phyloP scores from a whole-genome alignment of 352 stramenopile species.

The Pythium dissimile region DNA sequence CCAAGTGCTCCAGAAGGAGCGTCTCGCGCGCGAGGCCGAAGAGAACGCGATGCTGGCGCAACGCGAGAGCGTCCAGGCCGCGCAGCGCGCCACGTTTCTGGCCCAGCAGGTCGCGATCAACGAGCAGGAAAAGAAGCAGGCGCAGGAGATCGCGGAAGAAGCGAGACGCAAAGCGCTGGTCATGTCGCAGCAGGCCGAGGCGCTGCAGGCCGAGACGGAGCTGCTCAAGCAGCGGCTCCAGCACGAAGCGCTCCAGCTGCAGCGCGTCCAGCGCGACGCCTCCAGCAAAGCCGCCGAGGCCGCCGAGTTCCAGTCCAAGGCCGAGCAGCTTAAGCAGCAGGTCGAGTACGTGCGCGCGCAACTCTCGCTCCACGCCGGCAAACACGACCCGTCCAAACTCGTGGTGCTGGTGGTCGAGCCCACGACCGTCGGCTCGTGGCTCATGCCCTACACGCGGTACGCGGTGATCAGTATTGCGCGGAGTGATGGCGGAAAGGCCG shows the following conservation, averaged over 20 bases:
- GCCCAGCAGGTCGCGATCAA: slow-evolving; percentile 82
- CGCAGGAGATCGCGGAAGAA: slow-evolving; percentile 68
- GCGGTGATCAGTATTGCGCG: slow-evolving; percentile 70
- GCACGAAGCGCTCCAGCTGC: slow-evolving; percentile 63
- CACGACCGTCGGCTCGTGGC: slow-evolving; percentile 76
- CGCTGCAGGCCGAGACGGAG: slow-evolving; percentile 71
- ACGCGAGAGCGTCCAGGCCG: slow-evolving; percentile 69
- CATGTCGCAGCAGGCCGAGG: slow-evolving; percentile 67
- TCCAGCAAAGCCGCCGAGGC: slow-evolving; percentile 60
- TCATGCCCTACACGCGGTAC: slow-evolving; percentile 82
- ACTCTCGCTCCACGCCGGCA: slow-evolving; percentile 67
- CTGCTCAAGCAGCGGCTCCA: slow-evolving; percentile 69
- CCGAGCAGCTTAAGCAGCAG: slow-evolving; percentile 69
- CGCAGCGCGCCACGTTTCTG: slow-evolving; percentile 59
- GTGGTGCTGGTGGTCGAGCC: slow-evolving; percentile 81
- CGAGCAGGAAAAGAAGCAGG: slow-evolving; percentile 72
- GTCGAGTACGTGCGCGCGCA: slow-evolving; percentile 75
- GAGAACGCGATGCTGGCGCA: slow-evolving; percentile 66
- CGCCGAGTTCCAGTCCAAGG: slow-evolving; percentile 64
- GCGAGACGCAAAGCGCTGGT: slow-evolving; percentile 49
- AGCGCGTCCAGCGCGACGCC: slow-evolving; percentile 66
- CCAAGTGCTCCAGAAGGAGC: slow-evolving; percentile 73
- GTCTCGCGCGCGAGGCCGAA: slow-evolving; percentile 62
- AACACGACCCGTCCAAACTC: slow-evolving; percentile 74
- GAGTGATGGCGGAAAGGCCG: slow-evolving; percentile 30